Percentiles rank a stretch among this genome's conserved stretches.
Conservation (phyloP, 1,284 basidiomycete species). For the Inonotus obliquus region DNA sequence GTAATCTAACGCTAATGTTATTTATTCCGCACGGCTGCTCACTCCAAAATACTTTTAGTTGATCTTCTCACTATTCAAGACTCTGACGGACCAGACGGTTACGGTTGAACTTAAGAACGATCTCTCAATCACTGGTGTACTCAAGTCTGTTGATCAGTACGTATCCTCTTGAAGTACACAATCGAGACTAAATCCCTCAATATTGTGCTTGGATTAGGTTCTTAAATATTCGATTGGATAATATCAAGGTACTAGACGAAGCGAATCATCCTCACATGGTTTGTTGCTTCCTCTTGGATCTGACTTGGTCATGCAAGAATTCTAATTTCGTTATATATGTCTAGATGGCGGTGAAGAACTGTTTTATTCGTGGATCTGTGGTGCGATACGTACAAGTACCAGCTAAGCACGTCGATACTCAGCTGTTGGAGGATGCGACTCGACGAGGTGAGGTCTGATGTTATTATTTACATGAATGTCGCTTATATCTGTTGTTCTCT, state of each 20-base stretch:
- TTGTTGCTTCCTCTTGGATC: constrained; percentile 25
- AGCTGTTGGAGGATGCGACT: constrained; percentile 95
- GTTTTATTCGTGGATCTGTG: constrained; percentile 97
- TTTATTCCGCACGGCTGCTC: no score
- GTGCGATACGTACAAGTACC: constrained; percentile 97
- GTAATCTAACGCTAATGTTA: neutral
- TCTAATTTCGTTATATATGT: neutral
- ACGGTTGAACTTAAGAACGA: constrained; percentile 99
- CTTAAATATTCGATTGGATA: constrained; percentile 94
- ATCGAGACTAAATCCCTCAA: neutral
- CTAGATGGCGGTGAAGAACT: constrained; percentile 98
- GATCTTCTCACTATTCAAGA: constrained; percentile 99
- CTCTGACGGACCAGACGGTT: constrained; percentile 93
- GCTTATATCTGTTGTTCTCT: constrained; percentile 1
- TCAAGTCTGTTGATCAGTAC: constrained; percentile 98
- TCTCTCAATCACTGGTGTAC: constrained; percentile 91
- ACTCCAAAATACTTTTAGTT: constrained; percentile 45
- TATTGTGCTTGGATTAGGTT: constrained; percentile 53
- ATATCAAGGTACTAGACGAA: constrained; percentile 91
- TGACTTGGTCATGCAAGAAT: neutral
- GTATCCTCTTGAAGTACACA: constrained; percentile 29
- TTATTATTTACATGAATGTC: constrained; percentile 1
- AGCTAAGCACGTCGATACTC: constrained; percentile 91
- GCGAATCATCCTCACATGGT: constrained; percentile 98
- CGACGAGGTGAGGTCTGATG: constrained; percentile 67